phyloP scores from a whole-genome alignment of 768 basidiomycete species.

The Mycena maculata region DNA sequence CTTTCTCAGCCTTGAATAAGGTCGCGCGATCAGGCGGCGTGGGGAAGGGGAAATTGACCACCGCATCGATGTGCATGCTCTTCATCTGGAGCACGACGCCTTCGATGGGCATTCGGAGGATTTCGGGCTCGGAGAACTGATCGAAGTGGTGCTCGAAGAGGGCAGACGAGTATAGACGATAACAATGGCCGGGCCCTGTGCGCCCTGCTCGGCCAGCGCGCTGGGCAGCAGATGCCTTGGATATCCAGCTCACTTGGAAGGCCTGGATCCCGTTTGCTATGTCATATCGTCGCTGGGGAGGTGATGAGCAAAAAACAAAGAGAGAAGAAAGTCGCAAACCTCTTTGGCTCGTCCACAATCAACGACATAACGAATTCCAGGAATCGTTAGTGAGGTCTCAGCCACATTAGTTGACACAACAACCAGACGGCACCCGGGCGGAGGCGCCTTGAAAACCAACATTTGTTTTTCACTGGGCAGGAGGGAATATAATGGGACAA shows the following conservation, averaged over 20 bases:
- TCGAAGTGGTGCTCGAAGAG: constrained; percentile 95
- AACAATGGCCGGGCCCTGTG: constrained; percentile 98
- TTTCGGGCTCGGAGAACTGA: constrained; percentile 89
- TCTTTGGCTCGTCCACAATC: constrained; percentile 97
- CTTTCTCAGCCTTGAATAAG: constrained; percentile 84
- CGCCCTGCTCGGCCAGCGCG: constrained; percentile 97
- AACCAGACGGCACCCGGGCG: constrained; percentile 83
- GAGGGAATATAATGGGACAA: constrained; percentile 94
- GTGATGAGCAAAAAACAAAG: constrained; percentile 6
- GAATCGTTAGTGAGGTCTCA: constrained; percentile 97
- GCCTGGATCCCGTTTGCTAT: constrained; percentile 84
- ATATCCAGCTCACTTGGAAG: constrained; percentile 93
- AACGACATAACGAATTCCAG: constrained; percentile 97
- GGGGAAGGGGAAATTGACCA: constrained; percentile 98
- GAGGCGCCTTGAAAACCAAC: constrained; percentile 89
- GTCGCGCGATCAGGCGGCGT: constrained; percentile 88
- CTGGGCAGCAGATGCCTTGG: constrained; percentile 94
- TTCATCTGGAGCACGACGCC: constrained; percentile 99
- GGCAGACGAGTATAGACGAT: constrained; percentile 95
- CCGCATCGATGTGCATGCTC: constrained; percentile 96
- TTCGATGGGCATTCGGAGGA: constrained; percentile 95
- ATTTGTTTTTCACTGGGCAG: constrained; percentile 95
- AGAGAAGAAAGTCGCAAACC: constrained; percentile 51
- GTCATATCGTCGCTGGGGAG: constrained; percentile 82
- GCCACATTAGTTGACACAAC: constrained; percentile 97